Evolutionary conservation across 2,329 filamentous ascomycete genomes (phyloP), one percentile per base, ranked within the genome.

Genomic region (Rhinocladiella similis): DNA sequence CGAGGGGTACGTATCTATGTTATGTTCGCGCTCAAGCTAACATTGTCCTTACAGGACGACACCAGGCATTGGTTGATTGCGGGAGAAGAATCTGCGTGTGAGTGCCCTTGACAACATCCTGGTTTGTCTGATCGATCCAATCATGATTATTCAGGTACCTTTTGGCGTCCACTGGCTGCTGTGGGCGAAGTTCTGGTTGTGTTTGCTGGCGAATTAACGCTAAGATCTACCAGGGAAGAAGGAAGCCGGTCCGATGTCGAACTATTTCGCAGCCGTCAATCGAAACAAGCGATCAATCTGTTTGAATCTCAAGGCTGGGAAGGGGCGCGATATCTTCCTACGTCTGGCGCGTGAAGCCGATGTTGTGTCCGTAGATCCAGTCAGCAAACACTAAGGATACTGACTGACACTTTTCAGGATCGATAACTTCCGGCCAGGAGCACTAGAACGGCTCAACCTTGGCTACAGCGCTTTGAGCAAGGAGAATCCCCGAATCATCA

Each of bases 401-500:
- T n/a, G n/a, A n/a, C n/a, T n/a, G n/a, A n/a, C n/a, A n/a, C 6
- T 14, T 29, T 7, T 12, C 29, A 54, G 53, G 66, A 56, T 64
- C 14, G 46, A 64, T 22, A 64, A 64, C 43, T 62, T 64, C 45
- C 43, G 50, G 13, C 79, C 79, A 0, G 75, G 76, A 1, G 75
- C 74, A 53, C 71, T 83, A 1, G 75, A 75, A 0, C 64, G 68
- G 0, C 69, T 76, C 19, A 78, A 80, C 0, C 62, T 80, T 3
- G 72, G 73, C 1, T 66, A 71, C 0, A 69, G 73, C 7, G 69
- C 72, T 0, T 65, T 83, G 0, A 60, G 66, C 1, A 61, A 65
- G 20, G 47, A 71, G 2, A 80, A 79, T 27, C 75, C 78, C 0
- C 69, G 68, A 1, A 71, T 84, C 13, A 72, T 84, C 22, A 68